Evolutionary conservation across 164 flowering plant genomes (phyloP), one percentile per base, ranked within the genome.

Genomic region (Piper betle): DNA sequence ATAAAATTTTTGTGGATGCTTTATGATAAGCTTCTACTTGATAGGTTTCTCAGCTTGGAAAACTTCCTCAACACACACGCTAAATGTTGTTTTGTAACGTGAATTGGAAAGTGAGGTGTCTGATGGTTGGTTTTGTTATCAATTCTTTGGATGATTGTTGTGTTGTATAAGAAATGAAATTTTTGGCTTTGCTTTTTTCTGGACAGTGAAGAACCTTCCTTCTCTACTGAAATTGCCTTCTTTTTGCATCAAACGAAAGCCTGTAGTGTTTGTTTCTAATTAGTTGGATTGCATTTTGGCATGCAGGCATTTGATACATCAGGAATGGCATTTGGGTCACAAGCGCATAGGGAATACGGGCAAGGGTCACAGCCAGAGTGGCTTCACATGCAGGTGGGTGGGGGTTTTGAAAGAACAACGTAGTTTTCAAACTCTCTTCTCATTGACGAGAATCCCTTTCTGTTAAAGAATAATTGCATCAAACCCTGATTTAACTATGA

Each of bases 341-440:
- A 84, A 75, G 73, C 78, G 65, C 60, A 81, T 6, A 79, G 84
- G 60, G 92, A 85, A 61, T 82, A 82, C 75, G 76, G 68, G 52
- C 83, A 72, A 64, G 88, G 82, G 63, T 69, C 85, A 38, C 80
- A 81, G 62, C 66, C 79, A 0, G 88, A 86, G 59, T 86, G 94
- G 91, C 78, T 93, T 58, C 95, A 86, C 65, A 89, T 87, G 97
- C 97, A 88, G 73, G 70, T 84, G 54, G 93, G 95, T 66, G 77
- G 84, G 46, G 76, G 69, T 72, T 86, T 85, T 66, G 87, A 82
- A 69, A 74, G 89, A 72, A 60, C 87, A 68, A 59, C 82, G 53
- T 82, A 69, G 73, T 58, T 42, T 39, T 63, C 19, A 54, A 16
- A 55, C 39, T 40, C 46, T 43, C 50, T 8, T 43, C 50, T n/a